Evolutionary conservation across 2,329 filamentous ascomycete genomes (phyloP).

Genomic region (Rhynchosporium agropyri): DNA sequence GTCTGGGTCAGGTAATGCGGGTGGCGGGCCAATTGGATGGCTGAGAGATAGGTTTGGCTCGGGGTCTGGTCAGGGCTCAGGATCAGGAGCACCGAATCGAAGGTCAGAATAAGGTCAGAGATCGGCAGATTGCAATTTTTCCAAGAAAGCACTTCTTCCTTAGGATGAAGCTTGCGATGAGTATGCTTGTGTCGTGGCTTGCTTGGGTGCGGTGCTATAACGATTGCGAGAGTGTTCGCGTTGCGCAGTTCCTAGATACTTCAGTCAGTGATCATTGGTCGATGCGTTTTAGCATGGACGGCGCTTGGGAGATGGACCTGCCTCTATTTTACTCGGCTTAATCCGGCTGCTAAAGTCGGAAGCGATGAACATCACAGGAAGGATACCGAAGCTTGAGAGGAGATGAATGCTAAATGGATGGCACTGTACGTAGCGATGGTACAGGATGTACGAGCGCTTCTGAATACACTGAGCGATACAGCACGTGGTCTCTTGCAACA

Average conservation of each 20-base stretch:
- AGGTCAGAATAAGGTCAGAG: constrained; percentile 25
- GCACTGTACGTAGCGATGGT: background rate
- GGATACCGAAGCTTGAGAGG: background rate
- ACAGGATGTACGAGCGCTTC: too few species aligned
- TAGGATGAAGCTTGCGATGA: background rate
- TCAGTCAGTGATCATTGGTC: background rate
- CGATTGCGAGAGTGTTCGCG: background rate
- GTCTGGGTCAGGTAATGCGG: constrained; percentile 22
- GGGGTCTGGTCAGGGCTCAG: too few species aligned
- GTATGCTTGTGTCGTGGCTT: background rate
- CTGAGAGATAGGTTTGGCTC: constrained; percentile 35
- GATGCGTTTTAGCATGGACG: constrained; percentile 22
- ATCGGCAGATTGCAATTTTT: too few species aligned
- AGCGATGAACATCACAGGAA: background rate
- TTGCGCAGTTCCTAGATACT: background rate
- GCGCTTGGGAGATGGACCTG: constrained; percentile 14
- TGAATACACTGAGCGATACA: too few species aligned
- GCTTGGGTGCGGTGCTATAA: constrained; percentile 4
- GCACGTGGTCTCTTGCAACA: too few species aligned
- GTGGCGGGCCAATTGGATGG: constrained; percentile 33
- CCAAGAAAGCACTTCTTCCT: background rate
- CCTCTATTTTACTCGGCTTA: background rate
- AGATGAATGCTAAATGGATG: background rate
- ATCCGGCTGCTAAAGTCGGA: background rate
- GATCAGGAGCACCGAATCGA: constrained; percentile 16